Conservation (phyloP, 1,284 basidiomycete species). For the Exsudoporus floridanus region DNA sequence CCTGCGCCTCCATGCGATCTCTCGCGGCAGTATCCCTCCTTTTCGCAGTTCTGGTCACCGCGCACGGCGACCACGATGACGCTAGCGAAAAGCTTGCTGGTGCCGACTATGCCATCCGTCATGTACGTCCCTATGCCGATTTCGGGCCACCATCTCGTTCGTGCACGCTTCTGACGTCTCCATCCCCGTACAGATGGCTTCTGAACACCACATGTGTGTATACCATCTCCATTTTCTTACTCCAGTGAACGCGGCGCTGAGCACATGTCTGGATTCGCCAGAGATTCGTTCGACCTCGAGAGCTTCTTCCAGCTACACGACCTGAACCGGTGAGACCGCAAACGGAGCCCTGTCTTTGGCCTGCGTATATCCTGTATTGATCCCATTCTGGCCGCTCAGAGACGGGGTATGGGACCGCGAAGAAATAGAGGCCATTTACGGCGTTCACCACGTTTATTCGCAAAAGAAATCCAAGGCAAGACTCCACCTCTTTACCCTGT, state of each 20-base stretch:
- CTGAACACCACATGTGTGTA: slow-evolving; percentile 79
- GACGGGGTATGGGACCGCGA: slow-evolving; percentile 74
- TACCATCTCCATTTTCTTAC: slow-evolving; percentile 13
- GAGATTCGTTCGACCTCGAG: slow-evolving; percentile 73
- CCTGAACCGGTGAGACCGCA: slow-evolving; percentile 65
- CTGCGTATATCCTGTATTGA: neutral
- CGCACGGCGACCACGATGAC: slow-evolving; percentile 35
- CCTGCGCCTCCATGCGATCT: slow-evolving; percentile 19
- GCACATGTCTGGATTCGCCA: slow-evolving; percentile 30
- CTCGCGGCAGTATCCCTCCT: slow-evolving; percentile 26
- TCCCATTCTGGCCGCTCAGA: slow-evolving; percentile 35
- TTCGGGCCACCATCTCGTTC: neutral
- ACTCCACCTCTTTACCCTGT: neutral
- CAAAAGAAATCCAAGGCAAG: slow-evolving; percentile 77
- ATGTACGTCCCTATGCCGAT: slow-evolving; percentile 44
- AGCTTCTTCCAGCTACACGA: slow-evolving; percentile 92
- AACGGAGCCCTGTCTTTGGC: neutral
- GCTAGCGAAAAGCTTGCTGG: slow-evolving; percentile 26
- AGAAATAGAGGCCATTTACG: slow-evolving; percentile 90
- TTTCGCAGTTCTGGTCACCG: slow-evolving; percentile 23
- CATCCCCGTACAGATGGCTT: slow-evolving; percentile 61
- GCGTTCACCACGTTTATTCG: slow-evolving; percentile 93
- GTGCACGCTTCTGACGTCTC: slow-evolving; percentile 17
- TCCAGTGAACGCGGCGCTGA: neutral
- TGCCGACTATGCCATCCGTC: slow-evolving; percentile 48